Percentiles rank a stretch among this genome's conserved stretches.
These are phyloP conservation scores for Buxus sempervirens DNA, from an alignment of 164 flowering plant species.

Conservation along the genomic window DNA sequence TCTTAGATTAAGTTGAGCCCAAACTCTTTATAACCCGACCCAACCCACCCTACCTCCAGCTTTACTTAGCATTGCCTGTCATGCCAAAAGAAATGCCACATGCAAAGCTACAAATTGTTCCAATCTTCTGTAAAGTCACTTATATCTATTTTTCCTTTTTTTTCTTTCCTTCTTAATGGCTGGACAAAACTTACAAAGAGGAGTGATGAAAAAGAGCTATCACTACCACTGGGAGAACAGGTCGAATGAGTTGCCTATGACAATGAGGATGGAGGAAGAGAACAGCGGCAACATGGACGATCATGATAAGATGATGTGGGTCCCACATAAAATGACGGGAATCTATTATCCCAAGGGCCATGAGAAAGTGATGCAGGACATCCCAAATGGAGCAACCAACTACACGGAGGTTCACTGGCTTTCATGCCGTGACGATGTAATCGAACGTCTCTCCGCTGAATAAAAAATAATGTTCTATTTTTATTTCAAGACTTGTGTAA, in stretches of 20 bases:
- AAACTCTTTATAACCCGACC: too few species aligned
- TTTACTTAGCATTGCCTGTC: too few species aligned
- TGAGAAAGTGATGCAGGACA: slow-evolving; percentile 21
- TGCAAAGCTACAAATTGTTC: too few species aligned
- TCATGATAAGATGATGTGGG: slow-evolving; percentile 10
- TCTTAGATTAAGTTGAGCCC: too few species aligned
- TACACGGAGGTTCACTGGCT: slow-evolving; percentile 7
- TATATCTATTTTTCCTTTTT: too few species aligned
- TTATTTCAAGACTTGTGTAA: too few species aligned
- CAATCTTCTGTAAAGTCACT: too few species aligned
- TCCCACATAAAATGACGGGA: slow-evolving; percentile 21
- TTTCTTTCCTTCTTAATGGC: too few species aligned
- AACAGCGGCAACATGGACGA: neutral
- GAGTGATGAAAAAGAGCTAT: slow-evolving; percentile 1
- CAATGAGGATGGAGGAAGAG: neutral
- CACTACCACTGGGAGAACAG: slow-evolving; percentile 13
- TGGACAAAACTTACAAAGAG: too few species aligned
- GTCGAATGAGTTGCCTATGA: neutral
- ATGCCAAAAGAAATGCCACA: too few species aligned
- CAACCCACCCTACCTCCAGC: too few species aligned
- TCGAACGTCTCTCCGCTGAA: neutral
- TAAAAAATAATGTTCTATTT: too few species aligned
- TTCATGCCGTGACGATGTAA: slow-evolving; percentile 5
- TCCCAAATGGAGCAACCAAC: slow-evolving; percentile 17
- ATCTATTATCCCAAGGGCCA: slow-evolving; percentile 28